These are phyloP conservation scores for Orbilia brochopaga DNA, from an alignment of 2,329 filamentous ascomycete genomes.

Conservation along the genomic window DNA sequence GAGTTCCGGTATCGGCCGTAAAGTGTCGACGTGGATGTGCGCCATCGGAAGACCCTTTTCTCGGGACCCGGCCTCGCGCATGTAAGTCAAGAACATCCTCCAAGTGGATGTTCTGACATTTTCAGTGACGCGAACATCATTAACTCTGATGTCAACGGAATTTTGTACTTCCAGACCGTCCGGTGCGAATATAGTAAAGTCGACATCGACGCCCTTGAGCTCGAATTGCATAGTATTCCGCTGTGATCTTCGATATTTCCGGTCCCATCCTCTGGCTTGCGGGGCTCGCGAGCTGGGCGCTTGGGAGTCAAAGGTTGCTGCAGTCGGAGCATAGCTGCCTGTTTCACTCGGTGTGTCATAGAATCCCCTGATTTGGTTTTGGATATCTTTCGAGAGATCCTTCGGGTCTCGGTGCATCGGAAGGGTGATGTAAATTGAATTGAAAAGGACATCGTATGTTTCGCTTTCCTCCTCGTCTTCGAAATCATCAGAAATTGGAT, in stretches of 20 bases:
- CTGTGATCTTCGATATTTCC: conserved; percentile 82
- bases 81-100: conserved; percentile 97
- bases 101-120: conserved; percentile 94
- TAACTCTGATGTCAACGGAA: conserved; percentile 81
- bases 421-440: conserved; percentile 97
- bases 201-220: conserved; percentile 79
- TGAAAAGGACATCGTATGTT: conserved; percentile 95
- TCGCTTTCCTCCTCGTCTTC: conserved; percentile 81
- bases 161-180: conserved; percentile 80
- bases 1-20: conserved; percentile 81
- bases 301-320: conserved; percentile 28
- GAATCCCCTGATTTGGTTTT: conserved; percentile 69
- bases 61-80: conserved; percentile 82
- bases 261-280: conserved; percentile 57
- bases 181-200: conserved; percentile 80
- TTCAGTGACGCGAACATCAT: conserved; percentile 88
- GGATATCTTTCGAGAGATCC: conserved; percentile 82
- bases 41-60: conserved; percentile 89
- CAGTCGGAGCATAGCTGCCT: conserved; percentile 80
- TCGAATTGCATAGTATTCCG: conserved; percentile 96
- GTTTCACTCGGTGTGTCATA: conserved; percentile 88
- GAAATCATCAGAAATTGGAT: conserved; percentile 64
- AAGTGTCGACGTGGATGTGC: conserved; percentile 84
- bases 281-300: conserved; percentile 57
- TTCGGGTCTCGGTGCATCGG: conserved; percentile 82